phyloP scores from a whole-genome alignment of 352 stramenopile species.

The Chrysophaeum taylorii region DNA sequence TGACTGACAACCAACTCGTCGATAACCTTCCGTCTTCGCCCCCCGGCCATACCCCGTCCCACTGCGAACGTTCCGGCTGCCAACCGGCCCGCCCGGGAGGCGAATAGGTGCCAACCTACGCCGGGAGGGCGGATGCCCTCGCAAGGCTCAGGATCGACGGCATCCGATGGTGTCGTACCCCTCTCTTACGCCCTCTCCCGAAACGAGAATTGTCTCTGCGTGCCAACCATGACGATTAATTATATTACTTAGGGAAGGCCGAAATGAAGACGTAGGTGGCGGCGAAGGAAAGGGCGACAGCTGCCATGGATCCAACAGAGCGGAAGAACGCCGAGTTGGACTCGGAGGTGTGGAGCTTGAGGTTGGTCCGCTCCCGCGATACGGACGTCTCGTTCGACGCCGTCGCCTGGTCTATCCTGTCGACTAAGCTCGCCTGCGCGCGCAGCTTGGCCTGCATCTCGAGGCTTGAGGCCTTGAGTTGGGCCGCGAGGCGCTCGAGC shows the following conservation, averaged over 20 bases:
- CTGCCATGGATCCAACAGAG: not conserved
- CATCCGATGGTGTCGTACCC: too few species aligned
- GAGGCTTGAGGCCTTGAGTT: not conserved
- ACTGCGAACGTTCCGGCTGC: too few species aligned
- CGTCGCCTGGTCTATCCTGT: not conserved
- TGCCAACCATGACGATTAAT: too few species aligned
- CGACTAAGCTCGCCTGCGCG: not conserved
- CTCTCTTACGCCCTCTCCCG: too few species aligned
- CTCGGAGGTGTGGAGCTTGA: not conserved
- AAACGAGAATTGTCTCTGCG: too few species aligned
- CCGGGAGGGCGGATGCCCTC: too few species aligned
- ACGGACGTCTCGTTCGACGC: not conserved
- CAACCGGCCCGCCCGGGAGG: too few species aligned
- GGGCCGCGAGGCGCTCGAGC: not conserved
- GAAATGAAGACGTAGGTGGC: constrained; percentile 3
- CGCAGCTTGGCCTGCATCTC: not conserved
- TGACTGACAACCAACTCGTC: too few species aligned
- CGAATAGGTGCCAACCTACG: too few species aligned
- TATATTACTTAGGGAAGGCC: not conserved
- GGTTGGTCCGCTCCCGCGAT: not conserved
- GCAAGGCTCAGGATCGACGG: too few species aligned
- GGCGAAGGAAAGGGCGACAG: not conserved
- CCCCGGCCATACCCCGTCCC: too few species aligned
- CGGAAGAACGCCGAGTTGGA: not conserved
- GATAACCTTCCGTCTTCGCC: too few species aligned